A percentile compares a stretch with the other conserved stretches of the same genome.
phyloP scores from a whole-genome alignment of 2,329 filamentous ascomycete genomes.

The Septoria petroselini region DNA sequence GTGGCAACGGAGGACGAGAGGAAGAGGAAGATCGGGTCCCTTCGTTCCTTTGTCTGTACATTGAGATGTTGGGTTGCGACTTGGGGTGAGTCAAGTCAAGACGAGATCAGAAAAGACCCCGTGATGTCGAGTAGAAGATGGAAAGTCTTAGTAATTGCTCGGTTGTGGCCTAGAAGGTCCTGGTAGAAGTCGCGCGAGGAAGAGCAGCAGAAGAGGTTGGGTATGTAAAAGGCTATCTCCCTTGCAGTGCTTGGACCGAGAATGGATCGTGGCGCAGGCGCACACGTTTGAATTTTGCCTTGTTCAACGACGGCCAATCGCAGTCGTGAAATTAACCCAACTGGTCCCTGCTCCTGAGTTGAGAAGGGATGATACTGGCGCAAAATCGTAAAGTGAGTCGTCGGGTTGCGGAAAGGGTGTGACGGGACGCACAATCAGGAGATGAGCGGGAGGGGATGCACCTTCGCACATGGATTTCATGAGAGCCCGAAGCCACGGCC shows the following conservation, averaged over 20 bases:
- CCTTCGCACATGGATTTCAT: background rate
- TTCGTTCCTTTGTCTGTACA: slow-evolving; percentile 31
- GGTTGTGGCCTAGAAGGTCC: slow-evolving; percentile 17
- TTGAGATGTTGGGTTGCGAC: slow-evolving; percentile 26
- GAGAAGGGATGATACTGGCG: background rate
- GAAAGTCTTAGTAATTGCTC: slow-evolving; percentile 14
- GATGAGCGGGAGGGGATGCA: background rate
- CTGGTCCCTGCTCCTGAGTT: background rate
- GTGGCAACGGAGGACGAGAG: slow-evolving; percentile 33
- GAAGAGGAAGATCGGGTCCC: slow-evolving; percentile 29
- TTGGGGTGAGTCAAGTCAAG: slow-evolving; percentile 16
- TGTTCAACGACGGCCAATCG: slow-evolving; percentile 1
- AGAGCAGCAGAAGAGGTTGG: slow-evolving; percentile 6
- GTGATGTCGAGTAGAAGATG: slow-evolving; percentile 9
- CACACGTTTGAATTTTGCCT: slow-evolving; percentile 8
- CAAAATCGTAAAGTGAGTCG: background rate
- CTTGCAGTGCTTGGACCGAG: slow-evolving; percentile 8
- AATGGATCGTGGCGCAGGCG: slow-evolving; percentile 5
- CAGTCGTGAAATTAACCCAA: background rate
- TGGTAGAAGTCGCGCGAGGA: slow-evolving; percentile 3
- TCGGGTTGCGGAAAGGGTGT: background rate
- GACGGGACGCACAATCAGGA: background rate
- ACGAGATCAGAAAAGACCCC: slow-evolving; percentile 19
- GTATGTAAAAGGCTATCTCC: slow-evolving; percentile 10
- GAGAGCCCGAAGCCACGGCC: background rate